Evolutionary conservation across 306 rosid genomes (phyloP).

Genomic region (Medicago ruthenica): DNA sequence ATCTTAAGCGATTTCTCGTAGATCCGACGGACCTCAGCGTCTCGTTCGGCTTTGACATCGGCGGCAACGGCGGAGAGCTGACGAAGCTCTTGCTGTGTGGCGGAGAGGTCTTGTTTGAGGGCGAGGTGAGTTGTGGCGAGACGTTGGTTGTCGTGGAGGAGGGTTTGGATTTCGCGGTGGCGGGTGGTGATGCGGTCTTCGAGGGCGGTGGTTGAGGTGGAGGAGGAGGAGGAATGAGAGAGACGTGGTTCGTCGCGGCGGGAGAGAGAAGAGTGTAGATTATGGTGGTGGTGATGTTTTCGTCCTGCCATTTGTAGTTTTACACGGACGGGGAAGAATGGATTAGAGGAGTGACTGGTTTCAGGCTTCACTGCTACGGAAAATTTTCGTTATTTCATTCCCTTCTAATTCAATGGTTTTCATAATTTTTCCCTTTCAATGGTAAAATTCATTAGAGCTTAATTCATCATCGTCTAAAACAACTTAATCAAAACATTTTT

Average conservation of each 20-base stretch:
- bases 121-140: slow-evolving; percentile 85
- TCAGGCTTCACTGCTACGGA: too few relatives aligned
- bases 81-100: slow-evolving; percentile 67
- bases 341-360: too few relatives aligned
- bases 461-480: too few relatives aligned
- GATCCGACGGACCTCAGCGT: slow-evolving; percentile 71
- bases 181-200: slow-evolving; percentile 67
- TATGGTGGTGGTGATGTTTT: slow-evolving; percentile 27
- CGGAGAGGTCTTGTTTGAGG: slow-evolving; percentile 80
- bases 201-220: slow-evolving; percentile 49
- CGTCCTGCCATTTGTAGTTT: slow-evolving; percentile 42
- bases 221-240: slow-evolving; percentile 40
- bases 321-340: too few relatives aligned
- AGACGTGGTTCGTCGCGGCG: slow-evolving; percentile 48
- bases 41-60: slow-evolving; percentile 65
- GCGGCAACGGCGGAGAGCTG: slow-evolving; percentile 58
- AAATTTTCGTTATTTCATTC: too few relatives aligned
- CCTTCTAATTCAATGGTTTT: too few relatives aligned
- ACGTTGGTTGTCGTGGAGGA: slow-evolving; percentile 79
- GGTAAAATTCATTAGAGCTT: too few relatives aligned
- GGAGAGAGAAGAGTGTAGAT: slow-evolving; percentile 32
- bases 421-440: too few relatives aligned
- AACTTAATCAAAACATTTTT: too few relatives aligned
- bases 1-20: slow-evolving; percentile 73
- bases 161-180: slow-evolving; percentile 77